Evolutionary conservation across 129 eudicot species (phyloP).

Genomic region (Scalesia atractyloides): DNA sequence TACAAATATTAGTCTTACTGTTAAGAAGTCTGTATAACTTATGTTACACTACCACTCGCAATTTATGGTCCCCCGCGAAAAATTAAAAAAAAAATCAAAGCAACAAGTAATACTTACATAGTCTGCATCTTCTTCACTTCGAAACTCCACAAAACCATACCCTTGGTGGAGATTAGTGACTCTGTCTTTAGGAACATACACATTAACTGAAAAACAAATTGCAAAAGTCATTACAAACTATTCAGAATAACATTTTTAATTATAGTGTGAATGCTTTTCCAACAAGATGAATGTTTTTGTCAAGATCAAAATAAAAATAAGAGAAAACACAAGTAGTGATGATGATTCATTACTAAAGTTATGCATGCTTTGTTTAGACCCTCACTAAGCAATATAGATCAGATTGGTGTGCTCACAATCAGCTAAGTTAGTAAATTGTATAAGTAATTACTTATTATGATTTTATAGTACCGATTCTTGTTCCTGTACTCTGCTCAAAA

Average conservation of each 20-base stretch:
- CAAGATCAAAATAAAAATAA: slow-evolving; percentile 12
- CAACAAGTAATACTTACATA: slow-evolving; percentile 57
- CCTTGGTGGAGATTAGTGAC: slow-evolving; percentile 98
- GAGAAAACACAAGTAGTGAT: neutral
- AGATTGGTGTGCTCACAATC: neutral
- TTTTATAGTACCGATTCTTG: neutral
- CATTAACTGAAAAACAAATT: slow-evolving; percentile 61
- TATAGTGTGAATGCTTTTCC: neutral
- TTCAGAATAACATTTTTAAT: neutral
- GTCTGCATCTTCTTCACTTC: slow-evolving; percentile 99
- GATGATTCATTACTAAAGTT: neutral
- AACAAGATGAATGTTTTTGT: neutral
- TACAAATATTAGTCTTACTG: slow-evolving; percentile 5
- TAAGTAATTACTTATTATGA: neutral
- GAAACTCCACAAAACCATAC: slow-evolving; percentile 95
- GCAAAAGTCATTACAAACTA: slow-evolving; percentile 11
- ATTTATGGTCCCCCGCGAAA: neutral
- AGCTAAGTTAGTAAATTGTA: neutral
- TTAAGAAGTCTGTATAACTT: neutral
- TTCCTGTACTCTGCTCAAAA: slow-evolving; percentile 11
- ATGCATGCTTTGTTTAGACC: neutral
- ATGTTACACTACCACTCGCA: neutral
- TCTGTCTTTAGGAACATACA: slow-evolving; percentile 98
- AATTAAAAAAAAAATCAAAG: neutral
- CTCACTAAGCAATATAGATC: neutral